Base-by-base conservation (phyloP, 2,329 filamentous ascomycete species). In the Verticillium nonalfalfae region DNA sequence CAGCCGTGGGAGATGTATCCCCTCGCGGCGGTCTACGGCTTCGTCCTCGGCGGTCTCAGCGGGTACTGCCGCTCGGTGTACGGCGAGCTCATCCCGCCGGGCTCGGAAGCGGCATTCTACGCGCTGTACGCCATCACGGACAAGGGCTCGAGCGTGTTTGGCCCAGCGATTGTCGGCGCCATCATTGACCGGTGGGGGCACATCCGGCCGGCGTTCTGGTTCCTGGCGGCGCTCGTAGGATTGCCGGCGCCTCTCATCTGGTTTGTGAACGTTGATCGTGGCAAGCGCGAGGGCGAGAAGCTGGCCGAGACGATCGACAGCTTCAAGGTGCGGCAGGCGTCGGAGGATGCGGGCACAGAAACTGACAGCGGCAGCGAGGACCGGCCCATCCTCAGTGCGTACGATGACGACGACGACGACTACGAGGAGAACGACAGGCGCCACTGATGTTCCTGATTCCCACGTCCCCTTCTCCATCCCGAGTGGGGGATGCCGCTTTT, bases 1-100 rank as follows among this genome's bases (percentile, higher is more conserved):
- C 88, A 95, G 71, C 89, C 91, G 3, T 97, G 93, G 91, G 95
- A 99, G 69, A 97, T 99, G 91, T 98, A 95, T 69, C 91, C 91
- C 0, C 77, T 99, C 1, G 93, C 92, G 0, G 90, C 90, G 3
- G 86, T 98, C 13, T 98, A 97, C 73, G 95, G 95, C 0, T 86
- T 99, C 58, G 93, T 98, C 1, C 85, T 98, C 35, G 95, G 95
- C n/a, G 95, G 95, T 0, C 78, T 99, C 50, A 92, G 90, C 62
- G 90, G 90, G 31, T 97, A 98, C 75, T 98, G 95, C 72, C 89
- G 95, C 52, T 93, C 91, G 63, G 81, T 99, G 4, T 99, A 91
- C 71, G 93, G 93, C 45, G 93, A 98, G 74, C 82, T 99, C 61
- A 96, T 99, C 60, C 95, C 95, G 1, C 91, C 92, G 0, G 95